A percentile compares a stretch with the other conserved stretches of the same genome.
Conservation (phyloP, 2,329 filamentous ascomycete species). For the Zymoseptoria brevis region DNA sequence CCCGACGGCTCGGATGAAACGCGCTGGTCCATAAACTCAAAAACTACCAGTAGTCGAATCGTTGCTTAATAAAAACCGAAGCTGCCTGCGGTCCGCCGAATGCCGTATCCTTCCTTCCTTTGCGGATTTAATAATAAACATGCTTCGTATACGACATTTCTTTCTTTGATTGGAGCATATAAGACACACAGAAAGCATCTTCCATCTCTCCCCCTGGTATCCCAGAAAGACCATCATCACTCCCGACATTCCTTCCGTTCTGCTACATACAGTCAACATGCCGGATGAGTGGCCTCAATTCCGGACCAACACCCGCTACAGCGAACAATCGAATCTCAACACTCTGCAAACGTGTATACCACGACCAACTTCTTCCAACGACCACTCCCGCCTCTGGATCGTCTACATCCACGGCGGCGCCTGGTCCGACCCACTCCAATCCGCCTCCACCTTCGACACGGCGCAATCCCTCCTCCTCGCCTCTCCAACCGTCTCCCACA, state of each 20-base stretch:
- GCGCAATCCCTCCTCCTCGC: constrained; percentile 32
- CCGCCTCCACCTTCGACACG: constrained; percentile 29
- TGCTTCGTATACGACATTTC: not conserved
- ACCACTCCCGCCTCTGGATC: constrained; percentile 21
- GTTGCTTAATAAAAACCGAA: not conserved
- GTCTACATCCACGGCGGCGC: constrained; percentile 45
- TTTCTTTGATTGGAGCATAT: not conserved
- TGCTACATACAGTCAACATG: constrained; percentile 4
- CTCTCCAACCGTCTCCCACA: constrained; percentile 23
- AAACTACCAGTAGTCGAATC: not conserved
- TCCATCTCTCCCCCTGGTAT: too few relatives aligned
- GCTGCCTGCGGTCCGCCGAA: not conserved
- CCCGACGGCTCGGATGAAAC: not conserved
- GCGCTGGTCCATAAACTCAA: too few relatives aligned
- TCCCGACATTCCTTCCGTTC: too few relatives aligned
- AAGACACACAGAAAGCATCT: not conserved
- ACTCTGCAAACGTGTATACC: constrained; percentile 39
- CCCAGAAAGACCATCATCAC: too few relatives aligned
- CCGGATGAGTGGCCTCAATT: constrained; percentile 21
- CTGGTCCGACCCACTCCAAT: constrained; percentile 42
- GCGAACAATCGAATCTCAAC: constrained; percentile 29
- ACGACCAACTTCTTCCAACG: constrained; percentile 19
- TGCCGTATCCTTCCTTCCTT: not conserved
- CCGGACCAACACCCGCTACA: constrained; percentile 24
- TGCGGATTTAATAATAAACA: not conserved